phyloP scores from a whole-genome alignment of 192 early-diverging fungal species.

The Chytriomyces confervae region DNA sequence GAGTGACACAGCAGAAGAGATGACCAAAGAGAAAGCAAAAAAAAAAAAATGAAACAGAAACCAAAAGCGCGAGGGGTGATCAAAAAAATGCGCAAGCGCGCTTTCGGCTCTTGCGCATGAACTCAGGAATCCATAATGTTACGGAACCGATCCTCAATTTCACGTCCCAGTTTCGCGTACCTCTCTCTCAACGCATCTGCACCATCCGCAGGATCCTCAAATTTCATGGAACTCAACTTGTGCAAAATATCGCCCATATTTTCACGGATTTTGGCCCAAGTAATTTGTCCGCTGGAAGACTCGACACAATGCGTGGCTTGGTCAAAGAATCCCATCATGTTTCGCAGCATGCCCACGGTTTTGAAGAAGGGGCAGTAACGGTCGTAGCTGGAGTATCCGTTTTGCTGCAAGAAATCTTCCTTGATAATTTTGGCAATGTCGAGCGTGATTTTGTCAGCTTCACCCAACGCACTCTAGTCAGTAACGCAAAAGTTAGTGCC shows the following conservation, averaged over 20 bases:
- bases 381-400: conserved; percentile 98
- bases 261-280: conserved; percentile 96
- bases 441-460: conserved; percentile 99
- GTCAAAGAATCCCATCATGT: conserved; percentile 97
- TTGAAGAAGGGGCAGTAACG: conserved; percentile 99
- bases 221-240: conserved; percentile 99
- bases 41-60: too few relatives aligned
- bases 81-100: too few relatives aligned
- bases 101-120: not conserved
- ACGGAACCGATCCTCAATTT: conserved; percentile 65
- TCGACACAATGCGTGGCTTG: conserved; percentile 95
- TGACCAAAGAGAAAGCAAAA: too few relatives aligned
- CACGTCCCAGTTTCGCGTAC: conserved; percentile 89
- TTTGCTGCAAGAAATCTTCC: conserved; percentile 99
- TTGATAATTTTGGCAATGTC: conserved; percentile 98
- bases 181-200: conserved; percentile 83
- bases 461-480: conserved; percentile 73
- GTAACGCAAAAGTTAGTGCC: not conserved
- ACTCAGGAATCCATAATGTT: conserved; percentile 29
- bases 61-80: too few relatives aligned
- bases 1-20: not conserved
- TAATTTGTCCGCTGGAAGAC: conserved; percentile 83
- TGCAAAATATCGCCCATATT: conserved; percentile 89
- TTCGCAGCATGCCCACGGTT: conserved; percentile 97
- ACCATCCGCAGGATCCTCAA: conserved; percentile 98